phyloP scores from a whole-genome alignment of 2,329 filamentous ascomycete genomes.

The Dichotomopilus funicola region DNA sequence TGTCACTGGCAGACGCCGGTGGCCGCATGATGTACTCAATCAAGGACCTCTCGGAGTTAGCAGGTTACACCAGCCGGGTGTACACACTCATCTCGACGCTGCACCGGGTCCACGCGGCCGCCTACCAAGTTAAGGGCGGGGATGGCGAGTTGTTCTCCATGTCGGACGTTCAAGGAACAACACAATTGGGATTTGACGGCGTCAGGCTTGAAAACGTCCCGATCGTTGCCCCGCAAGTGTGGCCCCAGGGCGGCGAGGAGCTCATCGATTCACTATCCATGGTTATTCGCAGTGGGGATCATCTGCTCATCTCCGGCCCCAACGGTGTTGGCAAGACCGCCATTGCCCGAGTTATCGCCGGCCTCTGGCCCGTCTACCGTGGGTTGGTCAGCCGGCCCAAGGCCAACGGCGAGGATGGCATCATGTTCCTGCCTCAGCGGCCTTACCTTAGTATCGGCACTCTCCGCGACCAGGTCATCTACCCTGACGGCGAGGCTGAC shows the following conservation, averaged over 20 bases:
- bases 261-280: slow-evolving; percentile 83
- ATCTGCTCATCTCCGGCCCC: slow-evolving; percentile 87
- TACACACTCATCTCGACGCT: slow-evolving; percentile 94
- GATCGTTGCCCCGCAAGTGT: slow-evolving; percentile 79
- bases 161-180: slow-evolving; percentile 86
- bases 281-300: slow-evolving; percentile 83
- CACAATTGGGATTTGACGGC: slow-evolving; percentile 90
- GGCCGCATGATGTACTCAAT: slow-evolving; percentile 99
- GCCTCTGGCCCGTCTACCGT: slow-evolving; percentile 92
- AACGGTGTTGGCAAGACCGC: slow-evolving; percentile 93
- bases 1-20: slow-evolving; percentile 91
- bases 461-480: slow-evolving; percentile 93
- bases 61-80: slow-evolving; percentile 91
- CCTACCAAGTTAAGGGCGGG: slow-evolving; percentile 66
- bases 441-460: slow-evolving; percentile 91
- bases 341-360: slow-evolving; percentile 79
- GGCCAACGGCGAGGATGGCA: slow-evolving; percentile 73
- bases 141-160: slow-evolving; percentile 80
- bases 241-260: slow-evolving; percentile 86
- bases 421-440: slow-evolving; percentile 96
- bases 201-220: slow-evolving; percentile 90
- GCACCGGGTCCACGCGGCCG: slow-evolving; percentile 84
- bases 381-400: slow-evolving; percentile 86
- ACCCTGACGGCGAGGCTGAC: slow-evolving; percentile 88
- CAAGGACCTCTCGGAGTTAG: slow-evolving; percentile 93